Base-by-base conservation (phyloP, 805 yeast genomes). In the Saccharomycopsis sp. region DNA sequence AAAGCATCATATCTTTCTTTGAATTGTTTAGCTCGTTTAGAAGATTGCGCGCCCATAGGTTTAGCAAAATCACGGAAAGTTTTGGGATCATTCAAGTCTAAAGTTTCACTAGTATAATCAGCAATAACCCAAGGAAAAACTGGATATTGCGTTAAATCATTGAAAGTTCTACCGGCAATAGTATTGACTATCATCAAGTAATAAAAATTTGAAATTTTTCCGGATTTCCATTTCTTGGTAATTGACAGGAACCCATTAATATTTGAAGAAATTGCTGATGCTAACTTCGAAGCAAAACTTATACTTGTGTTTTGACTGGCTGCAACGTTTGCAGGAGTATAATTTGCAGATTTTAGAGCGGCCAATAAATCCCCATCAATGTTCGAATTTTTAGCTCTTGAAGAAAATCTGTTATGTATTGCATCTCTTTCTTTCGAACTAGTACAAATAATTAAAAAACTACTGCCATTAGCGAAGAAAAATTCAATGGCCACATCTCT, bases 121-220 rank as follows among this genome's bases (percentile, higher is more conserved):
- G 93, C 80, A 48, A 87, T 72, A 0, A 87, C 86, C 94, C 95
- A 87, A 0, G 96, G 96, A 54, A 87, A 88, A 1, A 88, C 82
- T 0, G 96, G 96, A 56, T 87, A 87, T 51, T 87, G 96, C 0
- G 96, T 87, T 43, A 87, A 60, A 58, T 87, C 96, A 60, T 87
- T 88, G 61, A 81, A 85, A 0, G 96, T 85, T 51, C 96, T 65
- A 0, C 96, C 96, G 0, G 96, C 94, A 45, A 87, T 60, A 0
- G 93, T 85, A 56, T 87, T 87, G 21, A 87, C 65, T 14, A 84
- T 71, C 76, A 86, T 82, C 54, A 87, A 63, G 55, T 87, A 87
- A 56, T 80, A 82, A 53, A 87, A 88, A 56, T 87, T 87, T 1
- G 95, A 84, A 56, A 88, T 72, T 51, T 81, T 79, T 1, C 96